A percentile compares a stretch with the other conserved stretches of the same genome.
Conservation (phyloP, 305 asterid genomes). For the Plantago rigida region DNA sequence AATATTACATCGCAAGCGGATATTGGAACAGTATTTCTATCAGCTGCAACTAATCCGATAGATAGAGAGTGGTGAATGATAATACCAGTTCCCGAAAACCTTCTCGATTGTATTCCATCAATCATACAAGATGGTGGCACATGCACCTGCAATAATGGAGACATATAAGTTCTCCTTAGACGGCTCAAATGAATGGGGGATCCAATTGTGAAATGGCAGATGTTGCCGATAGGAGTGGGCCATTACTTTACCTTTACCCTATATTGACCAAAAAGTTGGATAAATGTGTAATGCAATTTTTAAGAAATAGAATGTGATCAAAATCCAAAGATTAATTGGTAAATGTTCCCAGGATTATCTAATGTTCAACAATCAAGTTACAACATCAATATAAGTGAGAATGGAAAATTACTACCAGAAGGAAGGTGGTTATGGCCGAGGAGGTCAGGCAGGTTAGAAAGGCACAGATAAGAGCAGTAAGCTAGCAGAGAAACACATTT, state of each 20-base stretch:
- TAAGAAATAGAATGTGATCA: no score
- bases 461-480: no score
- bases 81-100: slow-evolving; percentile 87
- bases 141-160: slow-evolving; percentile 56
- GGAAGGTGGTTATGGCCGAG: no score
- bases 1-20: no score
- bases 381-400: background rate
- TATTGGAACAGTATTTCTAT: no score
- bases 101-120: slow-evolving; percentile 90
- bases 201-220: no score
- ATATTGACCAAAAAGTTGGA: no score
- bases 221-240: no score
- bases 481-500: background rate
- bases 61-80: slow-evolving; percentile 71
- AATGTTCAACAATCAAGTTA: background rate
- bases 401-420: background rate
- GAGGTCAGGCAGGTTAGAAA: no score
- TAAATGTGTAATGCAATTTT: no score
- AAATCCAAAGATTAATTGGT: no score
- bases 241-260: no score
- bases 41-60: slow-evolving; percentile 70
- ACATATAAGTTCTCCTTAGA: slow-evolving; percentile 15
- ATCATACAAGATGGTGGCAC: slow-evolving; percentile 94
- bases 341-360: background rate
- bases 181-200: slow-evolving; percentile 7